Evolutionary conservation across 257 asterid species (phyloP).

Genomic region (Cruciata laevipes): DNA sequence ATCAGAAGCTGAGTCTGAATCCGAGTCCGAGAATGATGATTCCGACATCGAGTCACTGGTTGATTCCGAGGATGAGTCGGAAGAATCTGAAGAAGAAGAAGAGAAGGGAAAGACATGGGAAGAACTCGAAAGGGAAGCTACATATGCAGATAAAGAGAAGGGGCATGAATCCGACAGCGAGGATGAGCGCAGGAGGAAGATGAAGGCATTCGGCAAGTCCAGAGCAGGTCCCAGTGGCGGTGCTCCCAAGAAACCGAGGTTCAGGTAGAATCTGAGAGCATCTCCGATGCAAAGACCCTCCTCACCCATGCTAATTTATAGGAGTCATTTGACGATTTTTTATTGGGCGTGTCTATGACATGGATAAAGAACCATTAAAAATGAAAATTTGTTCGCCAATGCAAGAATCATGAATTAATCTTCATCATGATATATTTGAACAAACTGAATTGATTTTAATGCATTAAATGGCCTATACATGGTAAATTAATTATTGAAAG

Average conservation of each 20-base stretch:
- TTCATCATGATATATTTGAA: too few species aligned
- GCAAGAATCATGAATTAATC: too few species aligned
- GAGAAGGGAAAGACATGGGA: constrained; percentile 82
- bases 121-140: constrained; percentile 76
- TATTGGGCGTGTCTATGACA: too few species aligned
- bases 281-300: too few species aligned
- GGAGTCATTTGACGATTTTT: too few species aligned
- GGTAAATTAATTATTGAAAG: too few species aligned
- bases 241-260: constrained; percentile 42
- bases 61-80: constrained; percentile 57
- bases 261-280: too few species aligned
- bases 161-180: constrained; percentile 70
- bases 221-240: constrained; percentile 39
- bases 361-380: too few species aligned
- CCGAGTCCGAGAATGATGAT: constrained; percentile 60
- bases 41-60: constrained; percentile 60
- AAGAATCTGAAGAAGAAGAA: constrained; percentile 35
- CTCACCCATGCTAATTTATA: too few species aligned
- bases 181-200: constrained; percentile 58
- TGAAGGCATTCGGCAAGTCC: constrained; percentile 47
- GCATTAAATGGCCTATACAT: too few species aligned
- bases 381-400: too few species aligned
- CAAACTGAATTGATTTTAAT: too few species aligned
- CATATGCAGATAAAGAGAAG: constrained; percentile 57
- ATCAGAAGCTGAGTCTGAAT: constrained; percentile 59